Evolutionary conservation across 306 rosid species (phyloP), one percentile per base, ranked within the genome.

Genomic region (Prunus padus): DNA sequence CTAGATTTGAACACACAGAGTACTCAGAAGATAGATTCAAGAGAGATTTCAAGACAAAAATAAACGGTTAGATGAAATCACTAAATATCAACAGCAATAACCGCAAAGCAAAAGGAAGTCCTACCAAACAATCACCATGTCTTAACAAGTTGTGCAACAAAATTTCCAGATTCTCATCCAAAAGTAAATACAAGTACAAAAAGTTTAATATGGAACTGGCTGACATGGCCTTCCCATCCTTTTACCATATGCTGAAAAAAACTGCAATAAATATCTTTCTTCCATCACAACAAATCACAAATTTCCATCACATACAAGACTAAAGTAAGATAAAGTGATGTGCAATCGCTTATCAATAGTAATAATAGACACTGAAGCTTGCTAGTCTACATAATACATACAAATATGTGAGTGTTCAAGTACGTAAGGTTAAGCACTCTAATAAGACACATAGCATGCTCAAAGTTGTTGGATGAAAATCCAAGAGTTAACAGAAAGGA

Each of bases 1-100:
- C 99, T 96, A 83, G 55, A 81, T 18, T 57, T 42, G 64, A 76
- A 81, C 30, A 72, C n/a, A 72, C 0, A 18, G 14, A 72, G 6
- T 30, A 52, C 18, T 47, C 26, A 52, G 19, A 25, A 25, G 71
- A 56, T 44, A 16, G 6, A 70, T 52, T 31, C 60, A 37, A 2
- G 12, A 54, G 0, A 54, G 11, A 61, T 16, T 61, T 61, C 15
- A 61, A 26, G 33, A 57, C 28, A 11, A 30, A 47, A 25, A 47
- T 15, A 7, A 49, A 52, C 0, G 1, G 59, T 28, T 71, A 7
- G 75, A 49, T 2, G 37, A 13, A 62, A 51, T 60, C 57, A 62
- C 7, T 14, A 12, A 11, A 59, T 57, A 52, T 46, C 33, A 60
- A 46, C 31, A 4, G 30, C 56, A 70, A 23, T 13, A 70, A 37